Base-by-base conservation (phyloP, 1,139 yeast genomes). In the Petasospora rhodanensis region DNA sequence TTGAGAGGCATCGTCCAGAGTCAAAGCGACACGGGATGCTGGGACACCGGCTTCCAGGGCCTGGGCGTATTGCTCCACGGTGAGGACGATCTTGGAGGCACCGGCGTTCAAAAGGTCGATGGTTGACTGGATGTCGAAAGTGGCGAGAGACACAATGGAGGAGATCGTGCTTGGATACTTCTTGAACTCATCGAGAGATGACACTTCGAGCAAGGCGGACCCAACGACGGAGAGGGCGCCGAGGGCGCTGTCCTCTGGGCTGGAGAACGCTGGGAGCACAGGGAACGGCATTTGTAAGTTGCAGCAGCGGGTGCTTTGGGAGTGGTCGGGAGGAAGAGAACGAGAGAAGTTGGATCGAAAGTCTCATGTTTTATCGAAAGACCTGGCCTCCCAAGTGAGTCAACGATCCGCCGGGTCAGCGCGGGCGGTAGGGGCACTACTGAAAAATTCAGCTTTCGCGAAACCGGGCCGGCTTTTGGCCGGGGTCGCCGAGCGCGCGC, bases 21-120 rank as follows among this genome's bases (percentile, higher is more conserved):
- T 32, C 34, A 35, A 48, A 34, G 39, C 52, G 46, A 27, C 40
- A 46, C 43, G 58, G 47, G 35, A 53, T 40, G 44, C 5, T 31
- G 94, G 89, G 37, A 85, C 73, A 7, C 82, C 84, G 7, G 71
- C 59, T 3, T 58, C 66, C 3, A 55, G 52, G 14, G 72, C 56
- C 17, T 56, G 55, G 0, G 55, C 56, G 3, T 64, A 67, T 19
- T 55, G 57, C 30, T 59, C 59, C 0, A 46, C 34, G 3, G 57
- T 41, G 18, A 74, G 72, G 43, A 82, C 63, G 2, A 84, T 54
- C 13, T 67, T 66, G 22, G 62, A 54, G 14, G 81, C 74, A 19
- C 96, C 96, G 34, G 69, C 68, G 52, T 87, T 86, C 43, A 84
- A 68, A 22, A 84, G 53, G 10, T 64, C 67, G 24, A 83, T 64